Conservation (phyloP, 2,329 filamentous ascomycete species). For the Pseudocercospora macadamiae region DNA sequence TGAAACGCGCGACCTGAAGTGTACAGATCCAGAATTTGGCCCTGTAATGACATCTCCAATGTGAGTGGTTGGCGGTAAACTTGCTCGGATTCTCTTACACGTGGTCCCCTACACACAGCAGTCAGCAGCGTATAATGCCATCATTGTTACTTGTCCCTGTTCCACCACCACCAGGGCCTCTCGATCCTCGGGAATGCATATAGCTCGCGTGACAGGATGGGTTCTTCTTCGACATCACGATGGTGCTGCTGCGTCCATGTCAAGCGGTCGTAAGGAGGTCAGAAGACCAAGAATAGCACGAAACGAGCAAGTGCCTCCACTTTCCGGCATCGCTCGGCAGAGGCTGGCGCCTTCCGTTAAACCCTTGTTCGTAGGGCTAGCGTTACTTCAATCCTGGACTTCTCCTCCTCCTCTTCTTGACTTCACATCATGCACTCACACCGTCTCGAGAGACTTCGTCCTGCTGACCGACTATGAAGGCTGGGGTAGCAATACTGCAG, state of each 20-base stretch:
- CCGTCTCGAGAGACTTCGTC: not conserved
- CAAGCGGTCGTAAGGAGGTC: not conserved
- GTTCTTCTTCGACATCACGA: too few relatives aligned
- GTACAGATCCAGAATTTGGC: not conserved
- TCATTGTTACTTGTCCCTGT: not conserved
- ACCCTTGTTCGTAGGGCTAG: not conserved
- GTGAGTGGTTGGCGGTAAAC: not conserved
- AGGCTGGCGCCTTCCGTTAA: too few relatives aligned
- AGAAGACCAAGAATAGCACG: not conserved
- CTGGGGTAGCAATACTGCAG: too few relatives aligned
- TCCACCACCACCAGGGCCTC: too few relatives aligned
- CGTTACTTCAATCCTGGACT: not conserved
- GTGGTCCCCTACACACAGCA: constrained; percentile 1
- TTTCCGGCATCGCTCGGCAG: too few relatives aligned
- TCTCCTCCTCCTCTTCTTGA: not conserved
- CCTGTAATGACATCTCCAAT: not conserved
- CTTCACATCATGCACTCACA: not conserved
- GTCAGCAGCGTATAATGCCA: too few relatives aligned
- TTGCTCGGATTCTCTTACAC: not conserved
- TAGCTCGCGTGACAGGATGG: not conserved
- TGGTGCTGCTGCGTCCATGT: too few relatives aligned
- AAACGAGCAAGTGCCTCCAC: not conserved
- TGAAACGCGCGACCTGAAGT: not conserved
- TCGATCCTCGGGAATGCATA: too few relatives aligned
- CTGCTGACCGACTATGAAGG: not conserved